Base-by-base conservation (phyloP, 2,329 filamentous ascomycete species). In the Colletotrichum noveboracense region DNA sequence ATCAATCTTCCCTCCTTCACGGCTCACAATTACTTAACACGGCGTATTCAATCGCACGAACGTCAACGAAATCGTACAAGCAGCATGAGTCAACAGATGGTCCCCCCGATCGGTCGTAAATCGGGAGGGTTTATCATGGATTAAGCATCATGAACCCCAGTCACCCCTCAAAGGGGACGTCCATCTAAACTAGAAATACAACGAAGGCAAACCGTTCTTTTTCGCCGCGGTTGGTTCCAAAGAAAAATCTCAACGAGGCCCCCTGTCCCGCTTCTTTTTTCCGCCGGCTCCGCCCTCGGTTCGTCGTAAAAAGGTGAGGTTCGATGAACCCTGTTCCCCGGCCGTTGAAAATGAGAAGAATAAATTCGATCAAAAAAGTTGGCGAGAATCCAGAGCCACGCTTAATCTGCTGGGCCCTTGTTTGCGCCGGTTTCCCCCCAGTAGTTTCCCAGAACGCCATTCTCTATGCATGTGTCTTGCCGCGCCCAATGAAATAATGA, bases 401-500 rank as follows among this genome's bases (percentile, higher is more conserved):
- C 43, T 48, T 66, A 55, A 18, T 36, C 61, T 26, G 61, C 21
- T 14, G 36, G 28, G 30, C 60, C 7, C 26, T 56, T 48, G 6
- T 14, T 43, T 67, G 30, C 72, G 72, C 72, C 68, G 21, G 38
- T 66, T 60, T 36, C 18, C 26, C 36, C 36, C 26, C 6, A 28
- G 7, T 52, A 36, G 24, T 43, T 26, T 14, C 16, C 30, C 62
- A 32, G n/a, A 75, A 75, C 73, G 69, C 73, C 73, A 7, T 26
- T 73, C 64, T 75, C 43, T 75, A 75, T 75, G 73, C 73, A 72
- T 75, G 30, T 71, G n/a, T 65, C 69, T 73, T 66, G 73, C 62
- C 67, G 60, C 28, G 67, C 67, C 55, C 69, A 34, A 48, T 56
- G 28, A 67, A 18, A 26, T 10, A 36, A 36, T 14, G 26, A 70